Evolutionary conservation across 352 stramenopile genomes (phyloP).

Genomic region (Phytophthora brassicae): DNA sequence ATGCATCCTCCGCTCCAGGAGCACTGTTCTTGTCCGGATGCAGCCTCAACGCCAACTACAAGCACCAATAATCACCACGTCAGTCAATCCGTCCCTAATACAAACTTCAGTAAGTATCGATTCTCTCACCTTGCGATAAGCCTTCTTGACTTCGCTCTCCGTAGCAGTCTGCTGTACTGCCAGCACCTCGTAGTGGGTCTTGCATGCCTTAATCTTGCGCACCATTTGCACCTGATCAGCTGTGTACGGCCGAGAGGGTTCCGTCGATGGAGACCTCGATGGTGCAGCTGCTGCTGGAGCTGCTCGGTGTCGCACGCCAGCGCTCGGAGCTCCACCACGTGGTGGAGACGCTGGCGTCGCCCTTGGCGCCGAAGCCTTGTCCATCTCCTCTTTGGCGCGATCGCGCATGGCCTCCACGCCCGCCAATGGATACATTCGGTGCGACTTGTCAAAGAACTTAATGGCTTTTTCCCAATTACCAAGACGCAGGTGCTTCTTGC

Average conservation of each 20-base stretch:
- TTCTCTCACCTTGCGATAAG: constrained; percentile 83
- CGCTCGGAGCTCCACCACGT: constrained; percentile 19
- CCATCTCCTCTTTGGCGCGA: constrained; percentile 65
- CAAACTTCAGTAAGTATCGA: not conserved
- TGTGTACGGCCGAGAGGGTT: constrained; percentile 66
- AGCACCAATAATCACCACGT: constrained; percentile 12
- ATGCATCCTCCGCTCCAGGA: constrained; percentile 95
- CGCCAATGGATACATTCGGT: constrained; percentile 86
- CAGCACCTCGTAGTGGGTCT: constrained; percentile 90
- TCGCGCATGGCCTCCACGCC: constrained; percentile 83
- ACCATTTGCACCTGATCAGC: constrained; percentile 83
- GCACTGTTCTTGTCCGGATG: constrained; percentile 96
- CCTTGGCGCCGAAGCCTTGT: constrained; percentile 34
- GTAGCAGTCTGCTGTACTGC: constrained; percentile 67
- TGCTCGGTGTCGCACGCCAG: constrained; percentile 38
- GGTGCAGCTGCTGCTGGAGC: constrained; percentile 22
- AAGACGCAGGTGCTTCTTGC: constrained; percentile 84
- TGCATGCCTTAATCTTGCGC: constrained; percentile 86
- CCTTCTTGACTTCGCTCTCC: constrained; percentile 90
- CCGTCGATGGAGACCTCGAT: constrained; percentile 39
- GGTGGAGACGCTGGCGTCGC: constrained; percentile 35
- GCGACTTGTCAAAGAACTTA: constrained; percentile 93
- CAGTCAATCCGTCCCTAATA: constrained; percentile 8
- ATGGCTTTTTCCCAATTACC: constrained; percentile 87
- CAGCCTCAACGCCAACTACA: constrained; percentile 86